phyloP scores from a whole-genome alignment of 1,284 basidiomycete genomes.

The Microbotryum saponariae region DNA sequence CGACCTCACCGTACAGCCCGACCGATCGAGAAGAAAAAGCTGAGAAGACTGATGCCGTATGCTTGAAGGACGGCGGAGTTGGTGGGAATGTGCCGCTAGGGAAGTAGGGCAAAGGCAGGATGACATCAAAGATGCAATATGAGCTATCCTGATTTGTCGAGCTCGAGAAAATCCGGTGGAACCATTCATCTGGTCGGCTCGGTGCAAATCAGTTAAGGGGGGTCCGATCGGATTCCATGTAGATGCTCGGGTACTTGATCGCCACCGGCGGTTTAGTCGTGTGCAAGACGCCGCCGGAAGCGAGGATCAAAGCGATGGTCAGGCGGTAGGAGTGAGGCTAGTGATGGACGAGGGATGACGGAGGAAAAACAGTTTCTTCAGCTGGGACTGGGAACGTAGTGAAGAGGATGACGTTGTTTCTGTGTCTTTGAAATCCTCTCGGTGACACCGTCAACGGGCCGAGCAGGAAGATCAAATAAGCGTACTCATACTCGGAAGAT shows the following conservation, averaged over 20 bases:
- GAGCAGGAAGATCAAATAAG: no score
- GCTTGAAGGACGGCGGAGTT: not conserved
- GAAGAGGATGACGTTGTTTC: no score
- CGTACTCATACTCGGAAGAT: no score
- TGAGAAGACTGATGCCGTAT: constrained; percentile 27
- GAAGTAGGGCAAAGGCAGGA: no score
- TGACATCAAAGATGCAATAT: no score
- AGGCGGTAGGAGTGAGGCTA: constrained; percentile 7
- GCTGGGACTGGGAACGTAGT: not conserved
- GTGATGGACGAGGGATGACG: not conserved
- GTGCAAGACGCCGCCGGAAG: constrained; percentile 25
- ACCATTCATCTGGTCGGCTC: no score
- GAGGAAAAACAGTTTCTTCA: not conserved
- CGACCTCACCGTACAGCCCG: constrained; percentile 1
- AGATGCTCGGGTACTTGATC: constrained; percentile 27
- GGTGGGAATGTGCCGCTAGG: not conserved
- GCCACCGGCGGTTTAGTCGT: constrained; percentile 18
- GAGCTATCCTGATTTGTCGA: no score
- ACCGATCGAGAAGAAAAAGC: constrained; percentile 15
- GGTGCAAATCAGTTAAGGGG: no score
- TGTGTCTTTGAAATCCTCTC: no score
- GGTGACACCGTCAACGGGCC: no score
- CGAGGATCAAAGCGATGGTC: constrained; percentile 12
- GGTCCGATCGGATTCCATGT: no score
- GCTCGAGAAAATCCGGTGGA: no score